phyloP scores from a whole-genome alignment of 306 rosid genomes.

The Vigna mungo region DNA sequence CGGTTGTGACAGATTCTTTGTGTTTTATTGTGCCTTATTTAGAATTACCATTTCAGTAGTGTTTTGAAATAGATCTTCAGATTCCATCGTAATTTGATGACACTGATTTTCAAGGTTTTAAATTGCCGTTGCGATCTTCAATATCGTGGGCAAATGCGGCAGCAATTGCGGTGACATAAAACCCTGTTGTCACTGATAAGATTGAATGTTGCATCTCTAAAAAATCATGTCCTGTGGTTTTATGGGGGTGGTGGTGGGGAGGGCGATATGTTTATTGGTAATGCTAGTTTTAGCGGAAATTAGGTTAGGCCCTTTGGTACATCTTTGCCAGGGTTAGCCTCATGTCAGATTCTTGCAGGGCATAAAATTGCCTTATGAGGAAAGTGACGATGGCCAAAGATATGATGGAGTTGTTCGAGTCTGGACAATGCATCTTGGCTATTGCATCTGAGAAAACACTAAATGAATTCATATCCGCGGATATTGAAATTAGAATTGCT shows the following conservation, averaged over 20 bases:
- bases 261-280: neutral
- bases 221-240: conserved; percentile 31
- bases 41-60: conserved; percentile 2
- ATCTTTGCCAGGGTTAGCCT: conserved; percentile 39
- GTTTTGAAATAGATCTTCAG: conserved; percentile 27
- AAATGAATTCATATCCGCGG: conserved; percentile 37
- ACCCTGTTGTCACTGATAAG: neutral
- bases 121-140: neutral
- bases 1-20: neutral
- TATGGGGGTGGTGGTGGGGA: neutral
- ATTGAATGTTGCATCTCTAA: conserved; percentile 12
- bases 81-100: conserved; percentile 20
- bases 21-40: neutral
- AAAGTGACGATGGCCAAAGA: conserved; percentile 34
- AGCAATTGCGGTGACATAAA: neutral
- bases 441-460: conserved; percentile 40
- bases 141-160: neutral
- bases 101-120: neutral
- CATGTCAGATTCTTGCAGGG: conserved; percentile 44
- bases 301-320: conserved; percentile 18
- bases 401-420: conserved; percentile 26
- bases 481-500: conserved; percentile 31
- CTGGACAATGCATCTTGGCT: conserved; percentile 37
- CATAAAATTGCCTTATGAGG: conserved; percentile 41
- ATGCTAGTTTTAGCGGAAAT: conserved; percentile 6